Evolutionary conservation across 441 rosid species (phyloP).

Genomic region (Kokia cookei): DNA sequence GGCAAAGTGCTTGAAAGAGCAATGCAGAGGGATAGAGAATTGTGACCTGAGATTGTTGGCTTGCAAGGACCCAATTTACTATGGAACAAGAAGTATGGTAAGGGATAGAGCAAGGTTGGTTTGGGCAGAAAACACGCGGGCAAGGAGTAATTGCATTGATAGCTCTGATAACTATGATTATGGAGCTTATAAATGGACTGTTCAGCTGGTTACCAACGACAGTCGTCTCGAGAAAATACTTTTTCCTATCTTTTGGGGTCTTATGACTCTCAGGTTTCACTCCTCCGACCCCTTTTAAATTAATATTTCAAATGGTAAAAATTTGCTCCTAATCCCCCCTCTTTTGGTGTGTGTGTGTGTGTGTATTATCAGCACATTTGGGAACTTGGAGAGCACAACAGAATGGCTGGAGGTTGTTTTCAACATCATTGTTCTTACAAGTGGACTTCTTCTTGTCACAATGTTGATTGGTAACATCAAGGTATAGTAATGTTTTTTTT

Average conservation of each 20-base stretch:
- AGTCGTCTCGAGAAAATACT: conserved; percentile 85
- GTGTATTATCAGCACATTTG: conserved; percentile 61
- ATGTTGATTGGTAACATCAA: conserved; percentile 96
- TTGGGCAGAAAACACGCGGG: conserved; percentile 61
- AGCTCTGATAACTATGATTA: conserved; percentile 51
- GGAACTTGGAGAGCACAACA: conserved; percentile 88
- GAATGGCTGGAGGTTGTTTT: conserved; percentile 94
- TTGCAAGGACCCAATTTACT: conserved; percentile 70
- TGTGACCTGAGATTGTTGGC: conserved; percentile 52
- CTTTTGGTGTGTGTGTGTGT: neutral
- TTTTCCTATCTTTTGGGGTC: conserved; percentile 91
- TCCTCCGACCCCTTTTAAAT: neutral
- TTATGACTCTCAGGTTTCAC: conserved; percentile 78
- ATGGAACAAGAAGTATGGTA: conserved; percentile 51
- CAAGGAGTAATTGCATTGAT: conserved; percentile 58
- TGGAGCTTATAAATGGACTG: conserved; percentile 90
- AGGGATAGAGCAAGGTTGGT: conserved; percentile 38
- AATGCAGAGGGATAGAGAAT: conserved; percentile 40
- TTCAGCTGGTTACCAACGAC: conserved; percentile 72
- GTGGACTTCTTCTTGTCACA: conserved; percentile 86
- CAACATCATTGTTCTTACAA: conserved; percentile 84
- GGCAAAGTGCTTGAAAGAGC: conserved; percentile 67
- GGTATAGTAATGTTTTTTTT: conserved; percentile 24
- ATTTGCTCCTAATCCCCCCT: neutral
- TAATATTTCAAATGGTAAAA: too few species aligned